Percentiles rank a stretch among this genome's conserved stretches.
Evolutionary conservation across 768 basidiomycete genomes (phyloP).

Genomic region (Sporobolomyces phaffii): DNA sequence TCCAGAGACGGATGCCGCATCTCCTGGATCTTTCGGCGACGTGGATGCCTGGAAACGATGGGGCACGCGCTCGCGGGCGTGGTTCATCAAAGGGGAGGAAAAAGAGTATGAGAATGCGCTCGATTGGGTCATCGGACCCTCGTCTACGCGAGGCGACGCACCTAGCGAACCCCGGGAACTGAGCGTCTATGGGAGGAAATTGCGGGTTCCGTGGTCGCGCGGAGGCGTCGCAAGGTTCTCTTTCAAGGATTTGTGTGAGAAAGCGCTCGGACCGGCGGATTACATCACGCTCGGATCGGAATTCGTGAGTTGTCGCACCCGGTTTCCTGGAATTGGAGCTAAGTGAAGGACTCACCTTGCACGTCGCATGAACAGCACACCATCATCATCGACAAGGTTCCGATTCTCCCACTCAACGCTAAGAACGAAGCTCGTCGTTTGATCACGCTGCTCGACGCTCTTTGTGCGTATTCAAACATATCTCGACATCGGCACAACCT

Average conservation of each 20-base stretch:
- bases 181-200: conserved; percentile 53
- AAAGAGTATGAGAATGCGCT: conserved; percentile 37
- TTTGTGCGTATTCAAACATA: too few relatives aligned
- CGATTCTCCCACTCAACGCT: conserved; percentile 52
- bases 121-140: conserved; percentile 25
- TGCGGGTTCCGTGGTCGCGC: conserved; percentile 51
- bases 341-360: neutral
- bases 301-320: conserved; percentile 42
- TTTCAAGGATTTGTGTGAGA: conserved; percentile 54
- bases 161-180: conserved; percentile 41
- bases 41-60: conserved; percentile 36
- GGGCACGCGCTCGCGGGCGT: conserved; percentile 34
- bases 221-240: conserved; percentile 51
- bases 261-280: conserved; percentile 57
- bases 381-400: conserved; percentile 54
- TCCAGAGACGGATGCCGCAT: neutral
- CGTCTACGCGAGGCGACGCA: neutral
- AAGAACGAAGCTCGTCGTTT: conserved; percentile 60
- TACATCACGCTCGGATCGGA: conserved; percentile 56
- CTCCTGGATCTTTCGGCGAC: conserved; percentile 22
- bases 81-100: conserved; percentile 38
- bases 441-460: conserved; percentile 59
- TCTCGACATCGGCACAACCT: too few relatives aligned
- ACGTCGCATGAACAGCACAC: conserved; percentile 50
- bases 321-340: neutral